Percentiles rank a stretch among this genome's conserved stretches.
These are phyloP conservation scores for Debaryomyces subglobosus DNA, from an alignment of 1,139 yeast genomes.

Conservation along the genomic window DNA sequence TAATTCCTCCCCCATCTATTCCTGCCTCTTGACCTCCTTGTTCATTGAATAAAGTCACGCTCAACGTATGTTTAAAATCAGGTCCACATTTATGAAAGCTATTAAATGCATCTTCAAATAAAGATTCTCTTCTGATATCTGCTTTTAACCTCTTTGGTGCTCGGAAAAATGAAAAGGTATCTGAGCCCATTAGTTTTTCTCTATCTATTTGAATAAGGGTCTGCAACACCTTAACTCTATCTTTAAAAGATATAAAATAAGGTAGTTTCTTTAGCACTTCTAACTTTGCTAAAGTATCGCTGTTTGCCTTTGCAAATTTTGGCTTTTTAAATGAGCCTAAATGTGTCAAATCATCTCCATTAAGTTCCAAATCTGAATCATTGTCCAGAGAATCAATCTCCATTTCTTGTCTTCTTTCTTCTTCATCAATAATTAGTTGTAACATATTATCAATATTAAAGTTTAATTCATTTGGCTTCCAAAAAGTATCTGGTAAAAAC, in stretches of 20 bases:
- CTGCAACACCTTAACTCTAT: slow-evolving; percentile 75
- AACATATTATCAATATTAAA: slow-evolving; percentile 36
- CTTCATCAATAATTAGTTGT: slow-evolving; percentile 43
- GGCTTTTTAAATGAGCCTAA: background rate
- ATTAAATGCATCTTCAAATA: slow-evolving; percentile 75
- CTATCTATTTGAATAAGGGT: slow-evolving; percentile 59
- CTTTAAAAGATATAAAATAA: slow-evolving; percentile 74
- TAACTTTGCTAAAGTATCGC: slow-evolving; percentile 27
- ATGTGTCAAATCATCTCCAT: slow-evolving; percentile 6
- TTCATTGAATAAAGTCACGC: slow-evolving; percentile 69
- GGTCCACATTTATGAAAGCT: slow-evolving; percentile 48
- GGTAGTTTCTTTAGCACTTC: slow-evolving; percentile 69
- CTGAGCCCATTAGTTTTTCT: slow-evolving; percentile 22
- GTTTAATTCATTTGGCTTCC: slow-evolving; percentile 46
- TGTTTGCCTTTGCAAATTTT: slow-evolving; percentile 8
- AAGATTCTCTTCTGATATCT: slow-evolving; percentile 64
- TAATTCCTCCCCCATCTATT: slow-evolving; percentile 95
- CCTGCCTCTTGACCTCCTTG: slow-evolving; percentile 84
- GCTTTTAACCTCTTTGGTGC: slow-evolving; percentile 39
- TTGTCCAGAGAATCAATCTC: slow-evolving; percentile 20
- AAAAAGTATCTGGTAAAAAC: slow-evolving; percentile 57
- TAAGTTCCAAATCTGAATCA: slow-evolving; percentile 13
- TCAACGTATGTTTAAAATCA: slow-evolving; percentile 59
- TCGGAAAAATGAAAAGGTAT: slow-evolving; percentile 19
- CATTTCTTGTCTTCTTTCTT: slow-evolving; percentile 26